Conservation (phyloP, 2,329 filamentous ascomycete genomes). For the Ophiostoma sp. region DNA sequence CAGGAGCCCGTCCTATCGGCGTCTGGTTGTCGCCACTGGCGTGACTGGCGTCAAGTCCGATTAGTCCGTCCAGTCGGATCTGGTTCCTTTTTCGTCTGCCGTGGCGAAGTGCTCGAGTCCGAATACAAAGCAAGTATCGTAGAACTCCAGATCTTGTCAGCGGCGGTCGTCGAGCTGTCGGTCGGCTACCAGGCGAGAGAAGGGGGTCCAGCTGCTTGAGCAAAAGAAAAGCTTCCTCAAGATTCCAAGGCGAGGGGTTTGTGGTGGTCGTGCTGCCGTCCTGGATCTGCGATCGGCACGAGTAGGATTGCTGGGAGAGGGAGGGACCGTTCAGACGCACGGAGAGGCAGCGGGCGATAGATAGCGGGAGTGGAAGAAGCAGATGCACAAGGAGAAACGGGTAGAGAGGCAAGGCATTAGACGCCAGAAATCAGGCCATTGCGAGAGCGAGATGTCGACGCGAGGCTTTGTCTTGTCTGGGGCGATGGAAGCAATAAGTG, state of each 20-base stretch:
- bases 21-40: background rate
- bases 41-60: background rate
- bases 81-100: background rate
- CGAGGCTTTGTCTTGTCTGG: constrained; percentile 1
- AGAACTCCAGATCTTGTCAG: no score
- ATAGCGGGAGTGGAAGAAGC: constrained; percentile 2
- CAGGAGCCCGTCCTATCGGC: background rate
- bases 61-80: background rate
- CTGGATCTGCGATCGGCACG: no score
- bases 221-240: background rate
- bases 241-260: background rate
- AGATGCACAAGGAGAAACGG: background rate
- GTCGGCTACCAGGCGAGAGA: no score
- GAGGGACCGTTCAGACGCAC: no score
- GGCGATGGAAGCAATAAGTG: constrained; percentile 12
- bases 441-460: constrained; percentile 1
- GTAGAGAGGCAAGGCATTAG: background rate
- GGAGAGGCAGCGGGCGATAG: background rate
- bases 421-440: constrained; percentile 15
- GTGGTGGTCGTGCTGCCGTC: background rate
- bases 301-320: no score
- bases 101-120: background rate
- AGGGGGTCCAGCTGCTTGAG: no score
- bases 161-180: no score
- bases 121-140: background rate